phyloP scores from a whole-genome alignment of 164 flowering plant species.

The Umbilicus rupestris region DNA sequence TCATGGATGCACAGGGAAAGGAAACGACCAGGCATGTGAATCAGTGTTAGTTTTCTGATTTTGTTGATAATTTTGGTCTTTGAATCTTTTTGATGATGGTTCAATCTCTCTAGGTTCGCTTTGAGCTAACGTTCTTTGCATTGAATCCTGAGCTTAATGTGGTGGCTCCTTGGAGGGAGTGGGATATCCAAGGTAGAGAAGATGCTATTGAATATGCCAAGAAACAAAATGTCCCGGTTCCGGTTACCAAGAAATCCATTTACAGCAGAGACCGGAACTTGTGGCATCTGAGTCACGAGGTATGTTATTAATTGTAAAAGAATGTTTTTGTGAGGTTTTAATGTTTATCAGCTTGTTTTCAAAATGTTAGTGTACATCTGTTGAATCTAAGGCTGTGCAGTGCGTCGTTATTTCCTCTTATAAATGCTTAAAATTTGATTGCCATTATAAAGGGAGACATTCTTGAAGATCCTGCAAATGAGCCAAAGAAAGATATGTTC shows the following conservation, averaged over 20 bases:
- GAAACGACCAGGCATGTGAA: slow-evolving; percentile 80
- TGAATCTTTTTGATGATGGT: neutral
- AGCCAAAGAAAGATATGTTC: slow-evolving; percentile 86
- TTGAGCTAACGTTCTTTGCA: slow-evolving; percentile 90
- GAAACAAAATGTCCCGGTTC: slow-evolving; percentile 88
- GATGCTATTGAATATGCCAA: slow-evolving; percentile 96
- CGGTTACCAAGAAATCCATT: slow-evolving; percentile 89
- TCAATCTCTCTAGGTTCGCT: slow-evolving; percentile 61
- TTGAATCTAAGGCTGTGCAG: neutral
- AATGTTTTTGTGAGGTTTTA: neutral
- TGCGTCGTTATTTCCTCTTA: neutral
- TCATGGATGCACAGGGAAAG: slow-evolving; percentile 98
- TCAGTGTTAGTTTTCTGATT: neutral
- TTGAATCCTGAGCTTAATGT: slow-evolving; percentile 85
- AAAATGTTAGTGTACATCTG: neutral
- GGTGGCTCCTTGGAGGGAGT: slow-evolving; percentile 98
- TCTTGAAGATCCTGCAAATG: slow-evolving; percentile 88
- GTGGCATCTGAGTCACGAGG: slow-evolving; percentile 99
- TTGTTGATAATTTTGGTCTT: neutral
- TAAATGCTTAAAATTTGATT: neutral
- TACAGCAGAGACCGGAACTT: slow-evolving; percentile 92
- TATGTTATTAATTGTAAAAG: slow-evolving; percentile 15
- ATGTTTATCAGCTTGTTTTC: neutral
- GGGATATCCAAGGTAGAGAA: slow-evolving; percentile 91
- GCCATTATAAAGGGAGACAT: slow-evolving; percentile 64